Conservation (phyloP, 2,329 filamentous ascomycete genomes). For the Ampelomyces quisqualis region DNA sequence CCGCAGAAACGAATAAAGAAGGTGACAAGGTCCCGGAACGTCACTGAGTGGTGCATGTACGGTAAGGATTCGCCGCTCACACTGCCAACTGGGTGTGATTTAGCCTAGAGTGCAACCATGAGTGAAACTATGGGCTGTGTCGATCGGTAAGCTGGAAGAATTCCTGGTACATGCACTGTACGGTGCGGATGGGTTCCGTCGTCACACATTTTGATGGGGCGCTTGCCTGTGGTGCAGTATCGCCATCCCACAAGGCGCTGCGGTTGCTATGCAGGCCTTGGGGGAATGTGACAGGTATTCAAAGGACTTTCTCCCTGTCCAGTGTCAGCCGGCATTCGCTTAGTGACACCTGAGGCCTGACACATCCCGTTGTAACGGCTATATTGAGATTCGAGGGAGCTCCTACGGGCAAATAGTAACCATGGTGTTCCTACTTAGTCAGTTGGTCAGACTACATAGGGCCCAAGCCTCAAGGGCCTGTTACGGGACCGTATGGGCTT, state of each 20-base stretch:
- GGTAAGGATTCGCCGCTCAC: constrained; percentile 16
- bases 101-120: constrained; percentile 16
- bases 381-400: constrained; percentile 8
- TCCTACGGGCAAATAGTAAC: constrained; percentile 17
- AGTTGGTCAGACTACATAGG: too few species aligned
- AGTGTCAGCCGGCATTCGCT: constrained; percentile 12
- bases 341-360: constrained; percentile 15
- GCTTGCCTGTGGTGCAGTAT: constrained; percentile 1
- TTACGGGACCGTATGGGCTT: constrained; percentile 5
- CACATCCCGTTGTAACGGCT: constrained; percentile 19
- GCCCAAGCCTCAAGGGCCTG: too few species aligned
- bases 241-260: constrained; percentile 10
- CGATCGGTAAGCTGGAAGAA: constrained; percentile 16
- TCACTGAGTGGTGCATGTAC: constrained; percentile 15
- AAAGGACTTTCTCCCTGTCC: constrained; percentile 1
- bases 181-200: constrained; percentile 12
- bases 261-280: constrained; percentile 1
- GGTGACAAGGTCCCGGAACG: constrained; percentile 9
- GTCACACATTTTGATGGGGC: constrained; percentile 18
- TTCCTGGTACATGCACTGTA: constrained; percentile 14
- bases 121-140: constrained; percentile 14
- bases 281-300: constrained; percentile 2
- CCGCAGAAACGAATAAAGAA: constrained; percentile 15
- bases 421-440: too few species aligned
- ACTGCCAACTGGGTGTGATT: constrained; percentile 8